A percentile compares a stretch with the other conserved stretches of the same genome.
Conservation (phyloP, 768 basidiomycete species). For the Leccinum longicurvipes region DNA sequence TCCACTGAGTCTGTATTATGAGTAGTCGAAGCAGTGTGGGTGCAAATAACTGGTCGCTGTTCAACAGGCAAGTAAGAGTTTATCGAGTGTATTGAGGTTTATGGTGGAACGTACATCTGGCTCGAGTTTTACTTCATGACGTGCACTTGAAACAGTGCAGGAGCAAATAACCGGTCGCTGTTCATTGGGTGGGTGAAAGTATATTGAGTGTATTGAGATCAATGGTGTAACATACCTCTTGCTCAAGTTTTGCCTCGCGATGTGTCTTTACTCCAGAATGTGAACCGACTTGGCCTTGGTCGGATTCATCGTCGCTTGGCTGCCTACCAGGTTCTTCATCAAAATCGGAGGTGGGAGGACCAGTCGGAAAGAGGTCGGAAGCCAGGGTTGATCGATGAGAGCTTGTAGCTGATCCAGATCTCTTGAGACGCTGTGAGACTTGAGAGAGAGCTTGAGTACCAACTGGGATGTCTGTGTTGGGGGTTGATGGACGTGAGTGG, state of each 20-base stretch:
- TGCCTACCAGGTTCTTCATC: background rate
- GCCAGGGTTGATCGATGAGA: background rate
- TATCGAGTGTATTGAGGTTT: too few species aligned
- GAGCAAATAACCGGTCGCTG: background rate
- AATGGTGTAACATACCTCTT: background rate
- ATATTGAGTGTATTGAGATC: too few species aligned
- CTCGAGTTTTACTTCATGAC: too few species aligned
- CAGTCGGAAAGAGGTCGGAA: background rate
- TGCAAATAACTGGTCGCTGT: too few species aligned
- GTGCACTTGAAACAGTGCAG: background rate
- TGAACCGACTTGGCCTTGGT: too few species aligned
- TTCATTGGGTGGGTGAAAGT: background rate
- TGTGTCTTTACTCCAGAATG: background rate
- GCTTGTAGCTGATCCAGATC: background rate
- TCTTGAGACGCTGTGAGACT: too few species aligned
- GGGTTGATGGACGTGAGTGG: background rate
- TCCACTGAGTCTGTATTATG: background rate
- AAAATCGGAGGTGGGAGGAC: background rate
- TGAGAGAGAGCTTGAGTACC: too few species aligned
- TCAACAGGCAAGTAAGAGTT: too few species aligned
- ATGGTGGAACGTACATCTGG: too few species aligned
- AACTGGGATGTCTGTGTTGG: background rate
- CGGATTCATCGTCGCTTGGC: too few species aligned
- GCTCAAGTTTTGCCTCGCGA: background rate
- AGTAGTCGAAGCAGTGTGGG: too few species aligned